Conservation (phyloP, 176 grass and related monocot species). For the Poa annua region DNA sequence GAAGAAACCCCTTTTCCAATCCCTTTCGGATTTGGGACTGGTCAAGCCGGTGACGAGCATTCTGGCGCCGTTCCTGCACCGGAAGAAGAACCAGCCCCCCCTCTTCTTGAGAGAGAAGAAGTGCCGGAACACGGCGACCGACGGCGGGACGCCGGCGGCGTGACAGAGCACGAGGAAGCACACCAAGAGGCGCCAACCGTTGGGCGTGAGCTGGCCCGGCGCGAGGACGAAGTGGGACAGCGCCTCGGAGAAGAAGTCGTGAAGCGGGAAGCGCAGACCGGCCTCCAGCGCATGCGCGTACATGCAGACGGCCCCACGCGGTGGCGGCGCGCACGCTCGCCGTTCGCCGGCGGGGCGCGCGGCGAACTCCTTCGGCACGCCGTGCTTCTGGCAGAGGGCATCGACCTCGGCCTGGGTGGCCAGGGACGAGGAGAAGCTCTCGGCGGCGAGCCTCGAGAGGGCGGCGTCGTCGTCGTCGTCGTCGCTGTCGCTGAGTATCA, state of each 20-base stretch:
- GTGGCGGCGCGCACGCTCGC: background rate
- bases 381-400: conserved; percentile 4
- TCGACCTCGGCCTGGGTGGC: background rate
- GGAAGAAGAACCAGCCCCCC: background rate
- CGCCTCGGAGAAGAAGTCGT: background rate
- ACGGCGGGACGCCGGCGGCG: background rate
- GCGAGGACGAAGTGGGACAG: background rate
- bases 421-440: conserved; percentile 13
- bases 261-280: conserved; percentile 5
- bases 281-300: conserved; percentile 15
- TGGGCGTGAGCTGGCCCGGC: conserved; percentile 12
- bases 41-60: background rate
- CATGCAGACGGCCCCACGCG: background rate
- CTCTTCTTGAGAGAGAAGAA: background rate
- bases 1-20: background rate
- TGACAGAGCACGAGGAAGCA: background rate
- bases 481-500: conserved; percentile 1
- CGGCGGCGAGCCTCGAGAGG: background rate
- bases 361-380: background rate
- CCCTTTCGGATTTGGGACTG: background rate
- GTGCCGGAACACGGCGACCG: background rate
- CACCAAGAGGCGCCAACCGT: conserved; percentile 15
- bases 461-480: background rate
- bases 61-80: background rate
- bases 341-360: background rate